These are phyloP conservation scores for Chlorella sp. DNA, from an alignment of 139 green algal genomes.

Conservation along the genomic window DNA sequence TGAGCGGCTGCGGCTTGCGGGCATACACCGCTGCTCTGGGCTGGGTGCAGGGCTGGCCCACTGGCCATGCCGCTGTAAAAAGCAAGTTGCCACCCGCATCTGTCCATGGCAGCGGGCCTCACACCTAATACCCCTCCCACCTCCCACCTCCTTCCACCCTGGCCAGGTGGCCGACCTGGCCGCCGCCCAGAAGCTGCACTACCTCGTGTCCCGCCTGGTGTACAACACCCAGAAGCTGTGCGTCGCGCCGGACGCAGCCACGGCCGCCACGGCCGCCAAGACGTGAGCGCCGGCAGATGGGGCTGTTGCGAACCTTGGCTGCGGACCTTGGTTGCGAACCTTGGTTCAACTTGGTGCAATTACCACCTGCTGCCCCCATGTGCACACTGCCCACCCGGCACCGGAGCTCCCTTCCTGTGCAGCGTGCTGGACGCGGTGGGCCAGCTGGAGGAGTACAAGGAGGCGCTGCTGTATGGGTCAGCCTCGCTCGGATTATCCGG, in stretches of 20 bases:
- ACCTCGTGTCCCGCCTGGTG: neutral
- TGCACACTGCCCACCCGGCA: neutral
- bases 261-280: neutral
- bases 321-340: neutral
- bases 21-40: too few species aligned
- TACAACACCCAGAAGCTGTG: neutral
- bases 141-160: neutral
- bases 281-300: neutral
- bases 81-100: too few species aligned
- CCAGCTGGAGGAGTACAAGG: neutral
- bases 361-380: neutral
- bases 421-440: neutral
- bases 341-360: neutral
- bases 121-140: too few species aligned
- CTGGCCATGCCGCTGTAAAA: too few species aligned
- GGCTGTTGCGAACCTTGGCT: neutral
- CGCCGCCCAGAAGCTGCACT: neutral
- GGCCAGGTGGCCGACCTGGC: constrained; percentile 1
- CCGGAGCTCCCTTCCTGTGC: neutral
- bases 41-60: too few species aligned
- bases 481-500: neutral
- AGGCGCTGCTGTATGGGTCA: constrained; percentile 1
- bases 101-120: too few species aligned
- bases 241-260: neutral
- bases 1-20: neutral